phyloP scores from a whole-genome alignment of 805 yeast species.

The Kregervanrija delftensis region DNA sequence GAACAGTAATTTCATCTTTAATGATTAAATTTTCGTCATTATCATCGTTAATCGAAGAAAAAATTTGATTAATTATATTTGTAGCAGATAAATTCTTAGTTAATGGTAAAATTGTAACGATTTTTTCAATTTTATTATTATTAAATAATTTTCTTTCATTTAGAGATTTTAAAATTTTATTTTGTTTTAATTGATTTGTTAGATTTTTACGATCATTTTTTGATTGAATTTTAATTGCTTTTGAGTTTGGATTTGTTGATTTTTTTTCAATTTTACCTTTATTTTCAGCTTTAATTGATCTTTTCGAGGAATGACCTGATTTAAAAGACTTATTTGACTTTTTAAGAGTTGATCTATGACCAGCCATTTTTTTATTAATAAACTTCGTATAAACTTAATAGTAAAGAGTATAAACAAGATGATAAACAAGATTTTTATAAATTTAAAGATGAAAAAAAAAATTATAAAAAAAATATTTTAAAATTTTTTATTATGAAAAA shows the following conservation, averaged over 20 bases:
- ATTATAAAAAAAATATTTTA: too few relatives aligned
- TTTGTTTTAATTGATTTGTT: conserved; percentile 68
- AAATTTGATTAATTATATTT: conserved; percentile 46
- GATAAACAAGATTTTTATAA: too few relatives aligned
- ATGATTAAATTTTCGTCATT: conserved; percentile 28
- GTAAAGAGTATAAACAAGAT: too few relatives aligned
- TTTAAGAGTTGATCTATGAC: conserved; percentile 80
- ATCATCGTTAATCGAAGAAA: conserved; percentile 29
- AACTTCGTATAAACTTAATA: too few relatives aligned
- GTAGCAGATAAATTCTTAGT: conserved; percentile 59
- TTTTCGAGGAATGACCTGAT: conserved; percentile 84
- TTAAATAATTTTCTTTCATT: conserved; percentile 60
- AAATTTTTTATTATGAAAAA: too few relatives aligned
- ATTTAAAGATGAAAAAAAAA: too few relatives aligned
- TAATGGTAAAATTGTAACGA: conserved; percentile 74
- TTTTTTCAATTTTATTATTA: conserved; percentile 68
- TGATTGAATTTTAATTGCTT: conserved; percentile 32
- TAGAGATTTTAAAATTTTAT: conserved; percentile 57
- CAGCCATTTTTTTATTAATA: conserved; percentile 41
- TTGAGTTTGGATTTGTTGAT: conserved; percentile 27
- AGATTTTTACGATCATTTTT: conserved; percentile 68
- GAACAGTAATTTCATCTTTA: conserved; percentile 40
- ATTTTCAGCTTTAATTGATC: conserved; percentile 68
- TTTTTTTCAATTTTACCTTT: conserved; percentile 87
- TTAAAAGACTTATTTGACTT: conserved; percentile 87